Conservation (phyloP, 352 stramenopile genomes). For the Lagenidium sp. region DNA sequence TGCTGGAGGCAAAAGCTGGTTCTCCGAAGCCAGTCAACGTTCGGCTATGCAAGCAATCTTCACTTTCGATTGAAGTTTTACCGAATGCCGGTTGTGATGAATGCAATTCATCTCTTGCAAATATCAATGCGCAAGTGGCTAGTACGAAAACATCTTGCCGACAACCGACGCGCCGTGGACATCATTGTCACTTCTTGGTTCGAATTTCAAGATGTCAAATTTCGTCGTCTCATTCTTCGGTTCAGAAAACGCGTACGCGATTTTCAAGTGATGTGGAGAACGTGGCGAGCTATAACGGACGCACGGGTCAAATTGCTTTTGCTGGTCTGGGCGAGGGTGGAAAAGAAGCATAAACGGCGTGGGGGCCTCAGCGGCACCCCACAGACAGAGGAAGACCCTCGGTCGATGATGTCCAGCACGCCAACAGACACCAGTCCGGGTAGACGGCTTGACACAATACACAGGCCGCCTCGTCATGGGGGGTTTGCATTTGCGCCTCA, state of each 20-base stretch:
- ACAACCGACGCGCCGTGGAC: constrained; percentile 17
- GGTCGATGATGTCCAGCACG: no score
- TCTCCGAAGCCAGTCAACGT: constrained; percentile 14
- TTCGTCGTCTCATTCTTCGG: constrained; percentile 63
- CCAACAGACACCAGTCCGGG: no score
- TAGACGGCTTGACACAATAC: no score
- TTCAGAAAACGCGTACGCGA: constrained; percentile 66
- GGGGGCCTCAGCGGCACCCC: constrained; percentile 9
- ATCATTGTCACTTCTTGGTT: constrained; percentile 69
- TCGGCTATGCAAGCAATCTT: constrained; percentile 10
- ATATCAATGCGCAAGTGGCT: constrained; percentile 32
- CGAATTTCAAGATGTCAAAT: constrained; percentile 81
- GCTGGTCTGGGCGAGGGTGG: constrained; percentile 52
- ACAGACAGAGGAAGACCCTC: neutral
- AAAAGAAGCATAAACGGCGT: constrained; percentile 42
- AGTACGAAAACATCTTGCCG: constrained; percentile 8
- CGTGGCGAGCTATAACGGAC: constrained; percentile 63
- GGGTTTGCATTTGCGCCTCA: no score
- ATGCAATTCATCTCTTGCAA: constrained; percentile 34
- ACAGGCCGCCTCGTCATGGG: no score
- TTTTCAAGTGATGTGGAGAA: constrained; percentile 69
- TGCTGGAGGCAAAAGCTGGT: constrained; percentile 35
- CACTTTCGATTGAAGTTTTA: constrained; percentile 32
- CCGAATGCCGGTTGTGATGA: constrained; percentile 35
- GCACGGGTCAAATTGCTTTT: constrained; percentile 63